Percentiles rank a stretch among this genome's conserved stretches.
Evolutionary conservation across 192 early-diverging fungal species (phyloP).

Genomic region (Linnemannia elongata): DNA sequence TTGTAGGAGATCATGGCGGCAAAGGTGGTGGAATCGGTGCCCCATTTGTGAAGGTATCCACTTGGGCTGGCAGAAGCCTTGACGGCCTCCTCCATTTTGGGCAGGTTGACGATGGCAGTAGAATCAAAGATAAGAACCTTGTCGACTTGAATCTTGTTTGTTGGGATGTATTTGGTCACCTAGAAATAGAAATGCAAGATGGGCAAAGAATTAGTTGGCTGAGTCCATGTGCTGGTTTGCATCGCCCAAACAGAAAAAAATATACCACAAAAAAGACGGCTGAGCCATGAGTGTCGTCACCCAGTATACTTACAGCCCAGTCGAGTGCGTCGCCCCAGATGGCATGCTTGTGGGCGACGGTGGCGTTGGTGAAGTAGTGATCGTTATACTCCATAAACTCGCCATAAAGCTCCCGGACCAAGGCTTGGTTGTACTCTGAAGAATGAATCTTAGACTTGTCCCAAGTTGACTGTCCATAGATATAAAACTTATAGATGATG

Average conservation of each 20-base stretch:
- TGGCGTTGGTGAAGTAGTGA: slow-evolving; percentile 26
- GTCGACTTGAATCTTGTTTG: slow-evolving; percentile 30
- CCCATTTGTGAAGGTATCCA: slow-evolving; percentile 35
- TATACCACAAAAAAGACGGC: background rate
- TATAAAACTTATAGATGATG: slow-evolving; percentile 63
- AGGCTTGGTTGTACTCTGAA: slow-evolving; percentile 38
- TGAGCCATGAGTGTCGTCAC: no score
- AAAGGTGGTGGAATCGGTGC: slow-evolving; percentile 24
- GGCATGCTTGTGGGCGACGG: slow-evolving; percentile 24
- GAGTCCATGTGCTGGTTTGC: background rate
- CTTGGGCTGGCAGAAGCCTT: background rate
- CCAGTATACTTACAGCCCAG: slow-evolving; percentile 49
- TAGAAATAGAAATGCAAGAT: background rate
- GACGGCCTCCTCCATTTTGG: slow-evolving; percentile 29
- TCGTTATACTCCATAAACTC: slow-evolving; percentile 71
- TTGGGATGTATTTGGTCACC: slow-evolving; percentile 43
- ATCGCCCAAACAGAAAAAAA: background rate
- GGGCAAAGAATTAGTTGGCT: background rate
- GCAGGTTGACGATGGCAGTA: slow-evolving; percentile 34
- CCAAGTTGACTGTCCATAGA: slow-evolving; percentile 50
- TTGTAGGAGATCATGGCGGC: slow-evolving; percentile 62
- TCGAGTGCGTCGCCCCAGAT: slow-evolving; percentile 40
- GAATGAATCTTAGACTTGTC: slow-evolving; percentile 20
- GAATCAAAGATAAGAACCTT: slow-evolving; percentile 52
- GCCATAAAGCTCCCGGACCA: slow-evolving; percentile 51